Evolutionary conservation across 495 filamentous ascomycete genomes (phyloP).

Genomic region (Aspergillus hancockii): DNA sequence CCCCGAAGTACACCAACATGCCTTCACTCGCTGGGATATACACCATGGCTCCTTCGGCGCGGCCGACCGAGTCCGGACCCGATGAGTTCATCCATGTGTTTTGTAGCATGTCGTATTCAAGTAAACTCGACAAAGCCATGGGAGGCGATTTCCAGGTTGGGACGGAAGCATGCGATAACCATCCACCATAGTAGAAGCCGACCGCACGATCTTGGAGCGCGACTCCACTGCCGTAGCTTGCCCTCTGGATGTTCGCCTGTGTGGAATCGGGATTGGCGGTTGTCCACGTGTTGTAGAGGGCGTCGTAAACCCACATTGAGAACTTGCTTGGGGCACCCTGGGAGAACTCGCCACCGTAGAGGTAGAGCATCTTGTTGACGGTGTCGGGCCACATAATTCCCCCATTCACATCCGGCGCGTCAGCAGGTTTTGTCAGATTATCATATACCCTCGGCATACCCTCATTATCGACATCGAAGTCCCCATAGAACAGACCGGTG

Average conservation of each 20-base stretch:
- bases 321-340: background rate
- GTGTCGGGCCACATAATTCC: conserved; percentile 14
- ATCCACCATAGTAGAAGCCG: conserved; percentile 16
- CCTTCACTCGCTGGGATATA: conserved; percentile 12
- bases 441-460: conserved; percentile 11
- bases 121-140: conserved; percentile 2
- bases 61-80: conserved; percentile 7
- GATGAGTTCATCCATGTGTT: conserved; percentile 14
- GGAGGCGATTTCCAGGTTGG: conserved; percentile 2
- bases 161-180: conserved; percentile 8
- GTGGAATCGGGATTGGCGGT: background rate
- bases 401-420: conserved; percentile 10
- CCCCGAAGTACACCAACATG: conserved; percentile 14
- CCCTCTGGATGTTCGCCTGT: conserved; percentile 6
- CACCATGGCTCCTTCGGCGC: conserved; percentile 13
- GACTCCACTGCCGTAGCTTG: conserved; percentile 11
- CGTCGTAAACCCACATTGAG: conserved; percentile 9
- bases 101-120: conserved; percentile 8
- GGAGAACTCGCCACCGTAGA: conserved; percentile 15
- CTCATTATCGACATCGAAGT: conserved; percentile 11
- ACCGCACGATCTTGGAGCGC: conserved; percentile 5
- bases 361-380: conserved; percentile 16
- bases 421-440: conserved; percentile 13
- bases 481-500: conserved; percentile 8
- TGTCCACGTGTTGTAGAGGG: conserved; percentile 9